A percentile compares a stretch with the other conserved stretches of the same genome.
These are phyloP conservation scores for Eustoma russellianum DNA, from an alignment of 257 asterid genomes.

Conservation along the genomic window DNA sequence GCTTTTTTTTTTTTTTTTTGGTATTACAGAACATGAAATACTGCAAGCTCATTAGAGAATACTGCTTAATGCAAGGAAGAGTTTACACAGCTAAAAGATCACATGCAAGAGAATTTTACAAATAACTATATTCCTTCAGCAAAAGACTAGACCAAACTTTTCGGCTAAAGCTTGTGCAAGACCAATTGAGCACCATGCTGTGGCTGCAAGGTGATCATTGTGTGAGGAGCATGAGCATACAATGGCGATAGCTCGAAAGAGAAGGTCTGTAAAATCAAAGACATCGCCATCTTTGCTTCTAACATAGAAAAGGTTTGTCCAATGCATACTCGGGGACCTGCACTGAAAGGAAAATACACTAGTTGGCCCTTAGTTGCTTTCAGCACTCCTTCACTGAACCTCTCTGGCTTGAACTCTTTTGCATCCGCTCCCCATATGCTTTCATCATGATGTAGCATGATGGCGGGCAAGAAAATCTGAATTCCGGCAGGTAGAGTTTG, in stretches of 20 bases:
- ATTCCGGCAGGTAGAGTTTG: conserved; percentile 14
- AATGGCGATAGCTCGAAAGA: conserved; percentile 6
- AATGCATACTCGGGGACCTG: conserved; percentile 3
- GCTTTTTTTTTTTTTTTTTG: no score
- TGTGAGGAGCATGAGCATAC: conserved; percentile 6
- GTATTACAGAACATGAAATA: no score
- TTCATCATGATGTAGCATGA: conserved; percentile 15
- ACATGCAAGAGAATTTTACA: no score
- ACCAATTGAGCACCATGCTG: conserved; percentile 9
- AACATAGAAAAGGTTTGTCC: conserved; percentile 10
- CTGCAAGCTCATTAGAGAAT: no score
- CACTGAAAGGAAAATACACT: background rate
- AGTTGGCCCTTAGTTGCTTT: conserved; percentile 17
- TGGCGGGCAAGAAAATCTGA: conserved; percentile 11
- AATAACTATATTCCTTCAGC: no score
- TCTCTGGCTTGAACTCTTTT: conserved; percentile 21
- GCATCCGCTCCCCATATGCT: conserved; percentile 27
- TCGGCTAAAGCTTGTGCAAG: background rate
- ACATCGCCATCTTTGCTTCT: conserved; percentile 9
- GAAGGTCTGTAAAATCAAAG: conserved; percentile 7
- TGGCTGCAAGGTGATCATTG: conserved; percentile 2
- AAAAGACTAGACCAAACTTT: background rate
- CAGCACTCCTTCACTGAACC: conserved; percentile 16
- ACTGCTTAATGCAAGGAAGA: no score
- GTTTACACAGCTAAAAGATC: no score